Conservation (phyloP, 345 rosid genomes). For the Eucalyptus fibrosa region DNA sequence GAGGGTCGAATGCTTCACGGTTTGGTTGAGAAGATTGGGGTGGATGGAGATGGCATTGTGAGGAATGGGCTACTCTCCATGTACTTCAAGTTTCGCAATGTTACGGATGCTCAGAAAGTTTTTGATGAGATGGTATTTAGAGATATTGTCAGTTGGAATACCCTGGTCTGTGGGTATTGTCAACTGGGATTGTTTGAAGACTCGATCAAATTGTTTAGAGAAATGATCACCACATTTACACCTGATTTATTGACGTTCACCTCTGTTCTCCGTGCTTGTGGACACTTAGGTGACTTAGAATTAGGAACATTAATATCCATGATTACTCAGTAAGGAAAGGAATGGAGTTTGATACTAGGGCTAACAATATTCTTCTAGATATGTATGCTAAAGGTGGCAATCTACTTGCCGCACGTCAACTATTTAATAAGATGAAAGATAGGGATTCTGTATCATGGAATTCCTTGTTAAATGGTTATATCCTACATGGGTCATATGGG, state of each 20-base stretch:
- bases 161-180: constrained; percentile 46
- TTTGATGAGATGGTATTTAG: constrained; percentile 38
- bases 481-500: constrained; percentile 14
- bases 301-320: constrained; percentile 24
- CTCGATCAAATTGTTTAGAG: constrained; percentile 26
- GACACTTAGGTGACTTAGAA: constrained; percentile 22
- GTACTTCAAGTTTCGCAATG: constrained; percentile 41
- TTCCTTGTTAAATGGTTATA: constrained; percentile 36
- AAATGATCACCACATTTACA: constrained; percentile 17
- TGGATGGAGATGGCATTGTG: constrained; percentile 16
- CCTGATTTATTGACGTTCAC: constrained; percentile 44
- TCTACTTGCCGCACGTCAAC: constrained; percentile 24
- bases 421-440: constrained; percentile 28
- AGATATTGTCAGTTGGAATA: constrained; percentile 51
- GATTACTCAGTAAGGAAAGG: constrained; percentile 23
- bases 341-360: constrained; percentile 18
- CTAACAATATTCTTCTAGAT: constrained; percentile 37
- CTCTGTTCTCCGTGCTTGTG: constrained; percentile 50
- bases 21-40: constrained; percentile 37
- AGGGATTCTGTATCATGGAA: constrained; percentile 59
- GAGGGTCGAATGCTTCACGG: constrained; percentile 35
- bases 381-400: constrained; percentile 49
- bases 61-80: constrained; percentile 45
- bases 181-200: constrained; percentile 27
- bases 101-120: constrained; percentile 21